A percentile compares a stretch with the other conserved stretches of the same genome.
These are phyloP conservation scores for Epichloe baconii DNA, from an alignment of 2,329 filamentous ascomycete species.

Conservation along the genomic window DNA sequence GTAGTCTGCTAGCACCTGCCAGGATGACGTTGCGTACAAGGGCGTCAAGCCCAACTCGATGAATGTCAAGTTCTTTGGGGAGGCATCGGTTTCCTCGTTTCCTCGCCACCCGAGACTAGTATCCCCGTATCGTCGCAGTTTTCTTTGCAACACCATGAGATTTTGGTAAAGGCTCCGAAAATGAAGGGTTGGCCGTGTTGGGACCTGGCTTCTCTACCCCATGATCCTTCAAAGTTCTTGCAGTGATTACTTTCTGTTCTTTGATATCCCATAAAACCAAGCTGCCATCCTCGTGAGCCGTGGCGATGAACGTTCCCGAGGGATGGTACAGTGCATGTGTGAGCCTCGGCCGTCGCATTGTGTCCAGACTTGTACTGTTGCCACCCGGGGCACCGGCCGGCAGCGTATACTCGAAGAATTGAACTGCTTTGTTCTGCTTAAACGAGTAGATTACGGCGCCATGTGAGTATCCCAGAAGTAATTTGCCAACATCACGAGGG, in stretches of 20 bases:
- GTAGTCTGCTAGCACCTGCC: conserved; percentile 69
- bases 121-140: conserved; percentile 90
- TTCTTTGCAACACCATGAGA: conserved; percentile 87
- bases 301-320: conserved; percentile 78
- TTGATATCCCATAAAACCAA: conserved; percentile 91
- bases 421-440: conserved; percentile 70
- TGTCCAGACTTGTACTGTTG: conserved; percentile 49
- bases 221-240: conserved; percentile 63
- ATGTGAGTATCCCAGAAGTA: conserved; percentile 81
- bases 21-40: conserved; percentile 80
- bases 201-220: conserved; percentile 57
- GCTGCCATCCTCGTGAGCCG: conserved; percentile 80
- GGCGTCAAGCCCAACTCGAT: conserved; percentile 82
- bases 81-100: conserved; percentile 50
- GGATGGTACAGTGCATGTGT: conserved; percentile 90
- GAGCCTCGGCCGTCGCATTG: conserved; percentile 56
- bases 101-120: conserved; percentile 70
- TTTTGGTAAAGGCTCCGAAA: conserved; percentile 62
- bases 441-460: conserved; percentile 88
- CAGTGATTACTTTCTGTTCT: conserved; percentile 72
- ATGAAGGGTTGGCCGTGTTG: conserved; percentile 35
- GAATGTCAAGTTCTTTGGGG: conserved; percentile 72
- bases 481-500: conserved; percentile 79
- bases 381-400: conserved; percentile 75
- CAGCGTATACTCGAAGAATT: conserved; percentile 73